phyloP scores from a whole-genome alignment of 2,329 filamentous ascomycete genomes.

The Claviceps quebecensis region DNA sequence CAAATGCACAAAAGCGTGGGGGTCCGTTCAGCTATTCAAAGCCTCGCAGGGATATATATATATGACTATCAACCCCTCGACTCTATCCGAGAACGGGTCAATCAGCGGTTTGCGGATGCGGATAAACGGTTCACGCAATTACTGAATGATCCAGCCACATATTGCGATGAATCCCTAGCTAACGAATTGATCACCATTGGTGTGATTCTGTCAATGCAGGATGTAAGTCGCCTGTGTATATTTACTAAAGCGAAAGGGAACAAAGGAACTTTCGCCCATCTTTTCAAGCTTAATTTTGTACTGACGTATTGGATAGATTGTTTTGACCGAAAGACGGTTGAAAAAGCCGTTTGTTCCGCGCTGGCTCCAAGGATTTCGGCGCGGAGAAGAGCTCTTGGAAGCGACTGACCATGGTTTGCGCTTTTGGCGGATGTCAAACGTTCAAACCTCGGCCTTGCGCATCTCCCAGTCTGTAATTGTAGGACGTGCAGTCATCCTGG shows the following conservation, averaged over 20 bases:
- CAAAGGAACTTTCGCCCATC: not conserved
- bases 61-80: conserved; percentile 25
- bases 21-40: conserved; percentile 24
- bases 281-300: not conserved
- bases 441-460: conserved; percentile 20
- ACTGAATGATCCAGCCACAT: conserved; percentile 13
- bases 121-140: conserved; percentile 18
- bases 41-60: conserved; percentile 26
- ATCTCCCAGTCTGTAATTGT: conserved; percentile 26
- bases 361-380: conserved; percentile 24
- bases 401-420: conserved; percentile 21
- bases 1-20: conserved; percentile 22
- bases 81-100: conserved; percentile 18
- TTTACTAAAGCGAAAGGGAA: no score
- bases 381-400: conserved; percentile 21
- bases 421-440: conserved; percentile 21
- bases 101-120: conserved; percentile 18
- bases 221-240: conserved; percentile 15
- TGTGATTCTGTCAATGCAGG: conserved; percentile 25
- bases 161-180: conserved; percentile 10
- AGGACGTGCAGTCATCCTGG: conserved; percentile 24
- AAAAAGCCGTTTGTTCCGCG: conserved; percentile 19
- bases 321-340: conserved; percentile 22
- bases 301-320: conserved; percentile 14
- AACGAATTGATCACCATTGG: conserved; percentile 24